Evolutionary conservation across 768 basidiomycete species (phyloP), one percentile per base, ranked within the genome.

Genomic region (Cystobasidium tubakii): DNA sequence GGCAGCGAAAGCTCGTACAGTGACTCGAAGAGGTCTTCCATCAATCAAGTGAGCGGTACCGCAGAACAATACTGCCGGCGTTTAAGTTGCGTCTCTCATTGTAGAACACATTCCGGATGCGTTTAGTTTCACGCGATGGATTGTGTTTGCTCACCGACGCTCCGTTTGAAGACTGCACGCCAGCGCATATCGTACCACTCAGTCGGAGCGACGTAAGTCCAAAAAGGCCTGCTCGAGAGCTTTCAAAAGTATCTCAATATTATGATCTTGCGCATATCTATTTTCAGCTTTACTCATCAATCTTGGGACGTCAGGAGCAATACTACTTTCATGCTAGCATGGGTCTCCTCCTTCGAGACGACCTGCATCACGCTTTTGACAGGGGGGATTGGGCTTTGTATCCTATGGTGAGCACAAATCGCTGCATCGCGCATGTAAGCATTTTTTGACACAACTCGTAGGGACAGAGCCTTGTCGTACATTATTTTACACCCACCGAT

Each of bases 371-470:
- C 10, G 62, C 62, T 9, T 34, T 63, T n/a, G 62, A 63, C 27
- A 7, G 62, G 6, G 21, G 31, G 21, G 62, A 63, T 31, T 63
- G 62, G 62, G 62, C 25, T 29, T 29, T 63, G 7, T 31, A 33
- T 33, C 7, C 25, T 6, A 33, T 3, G 62, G 62, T 63, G 6
- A 7, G 62, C 9, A n/a, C 29, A 39, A 39, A 15, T 39, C 39
- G 39, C 7, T 39, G 39, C 15, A 39, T 15, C 15, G 39, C 39
- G 39, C 39, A 6, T 6, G 15, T 15, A 39, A 39, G 62, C 62
- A 17, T 33, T n/a, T n/a, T n/a, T n/a, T n/a, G n/a, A n/a, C 62
- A 54, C 53, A 63, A 33, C n/a, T n/a, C n/a, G 62, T 10, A 63
- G 25, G 62, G 27, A n/a, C 6, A 15, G 7, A n/a, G 27, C 9